Evolutionary conservation across 2,329 filamentous ascomycete genomes (phyloP).

Genomic region (Penicillium sp.): DNA sequence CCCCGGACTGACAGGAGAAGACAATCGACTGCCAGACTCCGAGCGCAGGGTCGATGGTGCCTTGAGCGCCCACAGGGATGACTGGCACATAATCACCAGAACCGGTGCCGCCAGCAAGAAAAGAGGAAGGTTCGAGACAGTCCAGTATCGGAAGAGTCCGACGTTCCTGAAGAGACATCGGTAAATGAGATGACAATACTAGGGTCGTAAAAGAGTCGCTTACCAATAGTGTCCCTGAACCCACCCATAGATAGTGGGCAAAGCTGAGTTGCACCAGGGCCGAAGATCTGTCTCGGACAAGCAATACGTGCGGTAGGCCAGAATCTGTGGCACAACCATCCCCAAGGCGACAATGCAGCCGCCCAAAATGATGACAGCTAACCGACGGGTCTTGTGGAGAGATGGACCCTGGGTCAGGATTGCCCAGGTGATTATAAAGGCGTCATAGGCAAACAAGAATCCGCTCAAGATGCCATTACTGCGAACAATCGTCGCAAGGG

Average conservation of each 20-base stretch:
- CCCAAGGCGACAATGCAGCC: constrained; percentile 66
- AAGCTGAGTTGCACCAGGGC: constrained; percentile 67
- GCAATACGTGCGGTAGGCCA: constrained; percentile 73
- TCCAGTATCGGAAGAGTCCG: constrained; percentile 90
- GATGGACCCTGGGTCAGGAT: constrained; percentile 39
- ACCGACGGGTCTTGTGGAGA: constrained; percentile 46
- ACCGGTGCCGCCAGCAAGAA: constrained; percentile 80
- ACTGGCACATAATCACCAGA: constrained; percentile 62
- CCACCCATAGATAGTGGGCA: constrained; percentile 87
- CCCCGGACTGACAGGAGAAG: constrained; percentile 19
- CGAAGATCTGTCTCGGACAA: constrained; percentile 39
- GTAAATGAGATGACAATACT: neutral
- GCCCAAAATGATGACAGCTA: constrained; percentile 59
- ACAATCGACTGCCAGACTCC: constrained; percentile 10
- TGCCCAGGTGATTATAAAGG: constrained; percentile 41
- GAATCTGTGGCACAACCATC: constrained; percentile 64
- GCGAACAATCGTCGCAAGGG: constrained; percentile 66
- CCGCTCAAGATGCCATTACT: constrained; percentile 86
- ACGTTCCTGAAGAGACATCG: constrained; percentile 61
- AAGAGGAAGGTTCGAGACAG: constrained; percentile 73
- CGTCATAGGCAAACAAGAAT: constrained; percentile 65
- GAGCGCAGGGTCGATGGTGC: constrained; percentile 23
- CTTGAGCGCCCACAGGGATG: constrained; percentile 50
- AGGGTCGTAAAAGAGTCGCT: constrained; percentile 27
- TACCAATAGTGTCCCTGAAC: constrained; percentile 91